phyloP scores from a whole-genome alignment of 2,329 filamentous ascomycete species.

The Bipolaris victoriae region DNA sequence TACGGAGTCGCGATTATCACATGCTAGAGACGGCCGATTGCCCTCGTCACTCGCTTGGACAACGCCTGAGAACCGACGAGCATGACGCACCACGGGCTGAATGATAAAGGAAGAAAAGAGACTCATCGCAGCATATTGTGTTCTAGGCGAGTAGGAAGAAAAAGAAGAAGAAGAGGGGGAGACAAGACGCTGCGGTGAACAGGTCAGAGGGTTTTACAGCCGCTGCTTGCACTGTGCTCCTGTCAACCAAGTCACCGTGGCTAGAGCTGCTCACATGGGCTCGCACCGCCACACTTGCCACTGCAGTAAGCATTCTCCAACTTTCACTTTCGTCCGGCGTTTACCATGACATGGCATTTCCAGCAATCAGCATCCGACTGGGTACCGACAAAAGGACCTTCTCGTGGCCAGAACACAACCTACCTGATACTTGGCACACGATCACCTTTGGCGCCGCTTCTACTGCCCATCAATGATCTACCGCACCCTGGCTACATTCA shows the following conservation, averaged over 20 bases:
- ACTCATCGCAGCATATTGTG: conserved; percentile 44
- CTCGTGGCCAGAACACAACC: neutral
- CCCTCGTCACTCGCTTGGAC: conserved; percentile 24
- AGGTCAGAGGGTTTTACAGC: conserved; percentile 1
- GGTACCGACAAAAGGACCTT: neutral
- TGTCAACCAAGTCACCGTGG: conserved; percentile 16
- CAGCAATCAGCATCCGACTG: conserved; percentile 7
- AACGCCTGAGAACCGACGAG: conserved; percentile 46
- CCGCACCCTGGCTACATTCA: conserved; percentile 2
- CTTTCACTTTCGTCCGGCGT: conserved; percentile 13
- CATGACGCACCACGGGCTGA: conserved; percentile 50
- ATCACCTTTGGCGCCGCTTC: conserved; percentile 1
- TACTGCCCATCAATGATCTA: conserved; percentile 2
- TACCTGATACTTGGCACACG: neutral
- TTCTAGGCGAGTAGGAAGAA: neutral
- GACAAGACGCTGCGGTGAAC: neutral
- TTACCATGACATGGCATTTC: conserved; percentile 1
- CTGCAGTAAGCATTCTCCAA: neutral
- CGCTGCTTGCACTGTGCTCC: conserved; percentile 20
- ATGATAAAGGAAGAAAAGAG: conserved; percentile 50
- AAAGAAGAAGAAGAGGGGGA: neutral
- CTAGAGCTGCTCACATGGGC: conserved; percentile 16
- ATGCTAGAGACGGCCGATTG: conserved; percentile 28
- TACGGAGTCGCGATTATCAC: conserved; percentile 32
- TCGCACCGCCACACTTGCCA: conserved; percentile 17